Conservation (phyloP, 306 rosid species). For the Astragalus glycyphyllos region DNA sequence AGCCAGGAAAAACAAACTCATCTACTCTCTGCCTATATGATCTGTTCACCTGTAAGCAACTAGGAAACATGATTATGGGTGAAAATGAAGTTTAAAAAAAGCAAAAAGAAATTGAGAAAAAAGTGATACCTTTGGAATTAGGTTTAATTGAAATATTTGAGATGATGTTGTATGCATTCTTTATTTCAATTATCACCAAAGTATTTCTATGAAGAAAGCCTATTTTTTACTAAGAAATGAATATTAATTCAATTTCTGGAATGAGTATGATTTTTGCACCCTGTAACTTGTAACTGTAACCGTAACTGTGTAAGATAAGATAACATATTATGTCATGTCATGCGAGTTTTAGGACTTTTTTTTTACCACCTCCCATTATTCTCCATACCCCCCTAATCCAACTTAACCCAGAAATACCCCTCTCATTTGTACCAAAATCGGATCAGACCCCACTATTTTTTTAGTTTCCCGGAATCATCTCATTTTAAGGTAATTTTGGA, state of each 20-base stretch:
- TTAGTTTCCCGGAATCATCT: no score
- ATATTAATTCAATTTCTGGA: constrained; percentile 3
- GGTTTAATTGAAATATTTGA: constrained; percentile 45
- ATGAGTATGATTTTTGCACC: constrained; percentile 1
- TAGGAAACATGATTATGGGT: no score
- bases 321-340: neutral
- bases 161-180: constrained; percentile 58
- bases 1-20: constrained; percentile 40
- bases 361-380: no score
- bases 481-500: no score
- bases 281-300: neutral
- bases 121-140: constrained; percentile 56
- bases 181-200: constrained; percentile 22
- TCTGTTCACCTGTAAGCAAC: constrained; percentile 49
- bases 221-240: constrained; percentile 1
- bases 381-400: no score
- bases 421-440: no score
- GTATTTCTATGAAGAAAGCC: neutral
- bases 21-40: constrained; percentile 38
- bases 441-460: no score
- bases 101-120: neutral
- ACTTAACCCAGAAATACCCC: no score
- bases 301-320: no score
- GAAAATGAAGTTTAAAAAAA: neutral
- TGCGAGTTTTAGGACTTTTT: no score